Conservation (phyloP, 441 rosid species). For the Populus tomentosa region DNA sequence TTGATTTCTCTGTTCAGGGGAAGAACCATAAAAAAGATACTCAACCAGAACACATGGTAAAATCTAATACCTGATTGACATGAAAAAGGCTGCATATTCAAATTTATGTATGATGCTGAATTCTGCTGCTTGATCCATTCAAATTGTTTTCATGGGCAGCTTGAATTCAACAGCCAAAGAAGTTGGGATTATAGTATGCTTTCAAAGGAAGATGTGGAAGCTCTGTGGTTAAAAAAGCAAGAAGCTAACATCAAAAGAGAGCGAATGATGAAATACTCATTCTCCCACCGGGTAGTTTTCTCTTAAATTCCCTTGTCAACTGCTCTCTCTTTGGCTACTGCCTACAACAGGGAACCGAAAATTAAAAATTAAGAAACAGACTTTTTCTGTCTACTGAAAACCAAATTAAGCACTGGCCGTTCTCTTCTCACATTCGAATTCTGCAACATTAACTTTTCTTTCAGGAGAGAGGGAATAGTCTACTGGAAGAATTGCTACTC, state of each 20-base stretch:
- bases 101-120: background rate
- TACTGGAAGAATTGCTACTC: slow-evolving; percentile 36
- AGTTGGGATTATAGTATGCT: slow-evolving; percentile 60
- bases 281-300: slow-evolving; percentile 59
- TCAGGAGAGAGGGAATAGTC: slow-evolving; percentile 58
- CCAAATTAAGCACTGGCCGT: background rate
- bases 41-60: slow-evolving; percentile 6
- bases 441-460: slow-evolving; percentile 4
- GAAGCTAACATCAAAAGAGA: slow-evolving; percentile 64
- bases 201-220: slow-evolving; percentile 62
- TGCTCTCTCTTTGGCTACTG: background rate
- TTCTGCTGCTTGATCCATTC: background rate
- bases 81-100: background rate
- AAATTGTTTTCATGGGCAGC: slow-evolving; percentile 19
- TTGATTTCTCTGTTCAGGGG: slow-evolving; percentile 3
- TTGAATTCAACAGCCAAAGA: slow-evolving; percentile 36
- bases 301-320: background rate
- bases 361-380: background rate
- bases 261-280: slow-evolving; percentile 73
- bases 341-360: background rate
- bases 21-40: slow-evolving; percentile 3
- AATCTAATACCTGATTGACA: background rate
- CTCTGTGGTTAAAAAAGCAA: slow-evolving; percentile 50
- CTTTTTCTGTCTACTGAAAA: background rate
- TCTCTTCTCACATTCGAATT: background rate